A percentile compares a stretch with the other conserved stretches of the same genome.
Conservation (phyloP, 2,329 filamentous ascomycete species). For the Raffaelea arxii region DNA sequence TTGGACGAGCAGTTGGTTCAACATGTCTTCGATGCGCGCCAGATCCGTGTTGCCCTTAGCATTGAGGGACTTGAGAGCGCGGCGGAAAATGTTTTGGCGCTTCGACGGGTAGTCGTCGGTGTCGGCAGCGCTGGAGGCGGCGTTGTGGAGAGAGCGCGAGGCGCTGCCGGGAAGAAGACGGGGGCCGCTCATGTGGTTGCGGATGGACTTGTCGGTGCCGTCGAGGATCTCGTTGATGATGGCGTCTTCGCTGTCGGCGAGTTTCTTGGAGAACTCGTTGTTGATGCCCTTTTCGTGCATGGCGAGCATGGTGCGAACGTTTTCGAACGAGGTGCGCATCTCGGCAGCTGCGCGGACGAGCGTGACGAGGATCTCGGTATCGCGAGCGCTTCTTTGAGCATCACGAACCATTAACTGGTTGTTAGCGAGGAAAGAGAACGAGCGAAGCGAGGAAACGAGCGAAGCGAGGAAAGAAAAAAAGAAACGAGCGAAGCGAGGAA, state of each 20-base stretch:
- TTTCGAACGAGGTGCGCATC: slow-evolving; percentile 93
- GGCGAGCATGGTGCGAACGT: slow-evolving; percentile 85
- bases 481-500: neutral
- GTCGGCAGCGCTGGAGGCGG: slow-evolving; percentile 41
- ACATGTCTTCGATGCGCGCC: slow-evolving; percentile 79
- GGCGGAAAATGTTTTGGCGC: slow-evolving; percentile 86
- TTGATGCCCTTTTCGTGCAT: slow-evolving; percentile 86
- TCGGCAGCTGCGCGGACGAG: slow-evolving; percentile 89
- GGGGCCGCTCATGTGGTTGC: slow-evolving; percentile 75
- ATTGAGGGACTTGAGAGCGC: slow-evolving; percentile 84
- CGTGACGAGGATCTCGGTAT: slow-evolving; percentile 92
- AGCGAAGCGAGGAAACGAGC: neutral
- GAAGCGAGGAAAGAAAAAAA: neutral
- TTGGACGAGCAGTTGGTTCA: slow-evolving; percentile 84
- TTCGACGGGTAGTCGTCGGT: slow-evolving; percentile 57
- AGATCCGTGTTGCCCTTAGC: slow-evolving; percentile 83
- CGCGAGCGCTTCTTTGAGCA: slow-evolving; percentile 87
- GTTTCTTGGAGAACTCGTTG: slow-evolving; percentile 64
- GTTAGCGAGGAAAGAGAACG: neutral
- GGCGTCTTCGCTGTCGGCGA: slow-evolving; percentile 74
- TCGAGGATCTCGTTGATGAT: slow-evolving; percentile 82
- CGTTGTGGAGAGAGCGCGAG: slow-evolving; percentile 48
- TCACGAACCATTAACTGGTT: slow-evolving; percentile 80
- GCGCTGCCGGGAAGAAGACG: slow-evolving; percentile 64
- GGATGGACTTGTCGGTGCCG: slow-evolving; percentile 75